A percentile compares a stretch with the other conserved stretches of the same genome.
Evolutionary conservation across 78 protist species (phyloP).

Genomic region (Dictyostelium citrinum): DNA sequence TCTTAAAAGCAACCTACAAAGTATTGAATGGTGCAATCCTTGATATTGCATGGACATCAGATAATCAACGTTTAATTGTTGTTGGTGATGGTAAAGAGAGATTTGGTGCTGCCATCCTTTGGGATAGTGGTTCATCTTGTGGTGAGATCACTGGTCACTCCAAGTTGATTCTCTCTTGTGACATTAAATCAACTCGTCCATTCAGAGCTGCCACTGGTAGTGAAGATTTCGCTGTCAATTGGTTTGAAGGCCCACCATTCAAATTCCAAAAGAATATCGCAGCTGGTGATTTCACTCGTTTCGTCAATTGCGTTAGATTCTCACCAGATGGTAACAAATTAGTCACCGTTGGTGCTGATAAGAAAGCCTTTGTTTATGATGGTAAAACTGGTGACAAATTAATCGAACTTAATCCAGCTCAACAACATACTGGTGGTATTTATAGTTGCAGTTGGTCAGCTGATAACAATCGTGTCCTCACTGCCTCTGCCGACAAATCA

Average conservation of each 20-base stretch:
- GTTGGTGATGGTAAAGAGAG: conserved; percentile 95
- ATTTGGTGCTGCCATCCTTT: conserved; percentile 81
- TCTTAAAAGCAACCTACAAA: conserved; percentile 85
- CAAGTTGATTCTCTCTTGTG: conserved; percentile 85
- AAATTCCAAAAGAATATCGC: conserved; percentile 75
- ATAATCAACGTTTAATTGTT: conserved; percentile 91
- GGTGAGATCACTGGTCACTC: conserved; percentile 95
- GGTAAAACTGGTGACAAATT: conserved; percentile 92
- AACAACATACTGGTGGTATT: conserved; percentile 88
- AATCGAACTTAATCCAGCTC: conserved; percentile 52
- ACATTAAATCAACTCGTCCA: conserved; percentile 90
- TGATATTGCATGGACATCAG: conserved; percentile 95
- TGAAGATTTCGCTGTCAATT: conserved; percentile 79
- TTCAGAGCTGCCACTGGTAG: conserved; percentile 90
- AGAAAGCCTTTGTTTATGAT: conserved; percentile 84
- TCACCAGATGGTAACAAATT: conserved; percentile 85
- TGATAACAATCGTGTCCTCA: conserved; percentile 81
- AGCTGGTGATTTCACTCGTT: conserved; percentile 74
- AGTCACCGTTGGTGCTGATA: conserved; percentile 85
- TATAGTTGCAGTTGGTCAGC: conserved; percentile 74
- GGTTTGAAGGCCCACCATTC: conserved; percentile 94
- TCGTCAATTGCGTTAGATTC: conserved; percentile 91
- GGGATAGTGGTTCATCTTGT: conserved; percentile 90
- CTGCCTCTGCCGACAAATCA: conserved; percentile 93
- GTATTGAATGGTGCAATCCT: conserved; percentile 82